A percentile compares a stretch with the other conserved stretches of the same genome.
phyloP scores from a whole-genome alignment of 345 rosid species.

The Bretschneidera sinensis region DNA sequence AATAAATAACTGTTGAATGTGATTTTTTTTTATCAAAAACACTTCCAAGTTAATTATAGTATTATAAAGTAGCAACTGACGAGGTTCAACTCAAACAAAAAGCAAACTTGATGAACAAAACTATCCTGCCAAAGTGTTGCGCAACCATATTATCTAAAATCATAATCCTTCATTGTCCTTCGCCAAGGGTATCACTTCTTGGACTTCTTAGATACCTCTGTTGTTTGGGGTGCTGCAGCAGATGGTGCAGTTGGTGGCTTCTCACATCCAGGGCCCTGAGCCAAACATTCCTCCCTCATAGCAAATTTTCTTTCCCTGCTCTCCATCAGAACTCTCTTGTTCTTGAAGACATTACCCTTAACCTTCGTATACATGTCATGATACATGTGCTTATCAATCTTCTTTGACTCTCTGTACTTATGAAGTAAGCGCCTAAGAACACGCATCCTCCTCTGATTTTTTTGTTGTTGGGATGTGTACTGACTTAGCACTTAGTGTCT shows the following conservation, averaged over 20 bases:
- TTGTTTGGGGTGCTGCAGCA: conserved; percentile 30
- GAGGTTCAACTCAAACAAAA: conserved; percentile 15
- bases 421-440: too few species aligned
- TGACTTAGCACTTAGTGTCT: too few species aligned
- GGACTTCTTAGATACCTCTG: conserved; percentile 43
- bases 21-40: too few species aligned
- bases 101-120: conserved; percentile 14
- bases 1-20: too few species aligned
- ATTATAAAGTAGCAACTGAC: too few species aligned
- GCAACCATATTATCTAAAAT: conserved; percentile 14
- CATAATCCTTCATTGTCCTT: conserved; percentile 3
- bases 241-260: conserved; percentile 31
- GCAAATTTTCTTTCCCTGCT: conserved; percentile 39
- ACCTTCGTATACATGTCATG: conserved; percentile 90
- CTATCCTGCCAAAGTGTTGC: too few species aligned
- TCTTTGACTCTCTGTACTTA: conserved; percentile 74
- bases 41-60: not conserved
- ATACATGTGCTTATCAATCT: conserved; percentile 83
- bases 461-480: too few species aligned
- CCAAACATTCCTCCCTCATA: conserved; percentile 32
- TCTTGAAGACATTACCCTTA: conserved; percentile 79
- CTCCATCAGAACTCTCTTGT: conserved; percentile 83
- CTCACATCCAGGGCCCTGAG: conserved; percentile 62
- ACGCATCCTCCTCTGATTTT: conserved; percentile 81
- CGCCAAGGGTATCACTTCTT: too few species aligned